Conservation (phyloP, 176 grass and related monocot genomes). For the Stipa capillata region DNA sequence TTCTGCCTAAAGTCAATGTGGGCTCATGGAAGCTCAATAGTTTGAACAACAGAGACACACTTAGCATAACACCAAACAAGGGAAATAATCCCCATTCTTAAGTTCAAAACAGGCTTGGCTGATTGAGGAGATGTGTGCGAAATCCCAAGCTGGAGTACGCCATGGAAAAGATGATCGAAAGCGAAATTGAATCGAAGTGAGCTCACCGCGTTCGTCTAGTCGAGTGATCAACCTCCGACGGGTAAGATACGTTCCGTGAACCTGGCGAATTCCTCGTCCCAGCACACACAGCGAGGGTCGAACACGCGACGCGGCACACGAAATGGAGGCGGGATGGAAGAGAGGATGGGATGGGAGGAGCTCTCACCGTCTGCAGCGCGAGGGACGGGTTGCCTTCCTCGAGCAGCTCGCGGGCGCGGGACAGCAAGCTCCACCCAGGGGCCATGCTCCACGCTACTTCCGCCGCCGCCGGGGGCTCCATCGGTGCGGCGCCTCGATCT, state of each 20-base stretch:
- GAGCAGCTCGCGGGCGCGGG: conserved; percentile 62
- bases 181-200: background rate
- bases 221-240: background rate
- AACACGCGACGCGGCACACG: background rate
- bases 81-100: background rate
- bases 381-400: conserved; percentile 66
- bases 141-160: background rate
- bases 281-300: background rate
- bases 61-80: too few relatives aligned
- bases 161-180: background rate
- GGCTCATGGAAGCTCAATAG: background rate
- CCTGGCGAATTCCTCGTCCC: background rate
- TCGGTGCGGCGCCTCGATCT: conserved; percentile 19
- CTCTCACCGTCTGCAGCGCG: conserved; percentile 76
- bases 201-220: background rate
- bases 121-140: background rate
- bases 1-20: background rate
- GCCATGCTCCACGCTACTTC: too few relatives aligned
- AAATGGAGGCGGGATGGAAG: conserved; percentile 12
- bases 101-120: background rate
- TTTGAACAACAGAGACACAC: background rate
- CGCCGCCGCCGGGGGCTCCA: conserved; percentile 34
- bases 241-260: background rate
- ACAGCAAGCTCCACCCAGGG: conserved; percentile 63
- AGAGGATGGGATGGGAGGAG: background rate